Evolutionary conservation across 2,329 filamentous ascomycete species (phyloP).

Genomic region (Pezicula rhizophila): DNA sequence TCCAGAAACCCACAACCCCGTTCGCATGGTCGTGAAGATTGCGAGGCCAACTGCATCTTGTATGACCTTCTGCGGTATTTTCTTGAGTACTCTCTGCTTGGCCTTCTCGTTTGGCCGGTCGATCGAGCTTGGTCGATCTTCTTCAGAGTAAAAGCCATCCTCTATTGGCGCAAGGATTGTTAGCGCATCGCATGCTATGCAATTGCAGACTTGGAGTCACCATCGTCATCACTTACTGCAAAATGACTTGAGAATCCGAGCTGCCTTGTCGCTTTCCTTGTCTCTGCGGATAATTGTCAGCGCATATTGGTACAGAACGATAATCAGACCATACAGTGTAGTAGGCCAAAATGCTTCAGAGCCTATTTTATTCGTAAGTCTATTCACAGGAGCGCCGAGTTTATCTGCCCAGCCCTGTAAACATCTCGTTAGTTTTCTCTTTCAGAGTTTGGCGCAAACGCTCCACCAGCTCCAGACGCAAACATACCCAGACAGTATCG

Average conservation of each 20-base stretch:
- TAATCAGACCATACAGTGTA: conserved; percentile 40
- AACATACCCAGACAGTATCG: conserved; percentile 62
- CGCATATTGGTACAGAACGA: neutral
- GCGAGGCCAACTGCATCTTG: conserved; percentile 84
- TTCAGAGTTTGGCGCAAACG: neutral
- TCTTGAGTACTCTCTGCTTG: conserved; percentile 63
- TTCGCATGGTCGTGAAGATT: conserved; percentile 94
- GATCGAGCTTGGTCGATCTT: conserved; percentile 28
- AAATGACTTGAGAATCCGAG: conserved; percentile 82
- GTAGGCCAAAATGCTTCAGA: conserved; percentile 81
- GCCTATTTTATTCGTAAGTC: conserved; percentile 73
- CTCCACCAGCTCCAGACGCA: neutral
- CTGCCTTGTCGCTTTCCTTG: conserved; percentile 86
- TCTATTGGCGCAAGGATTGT: conserved; percentile 30
- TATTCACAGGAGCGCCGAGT: conserved; percentile 68
- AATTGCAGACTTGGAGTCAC: neutral
- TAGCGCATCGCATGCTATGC: conserved; percentile 8
- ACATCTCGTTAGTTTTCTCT: conserved; percentile 23
- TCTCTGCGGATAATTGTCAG: conserved; percentile 37
- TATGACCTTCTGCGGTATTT: conserved; percentile 81
- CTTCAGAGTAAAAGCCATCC: conserved; percentile 63
- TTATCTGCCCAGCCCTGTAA: conserved; percentile 6
- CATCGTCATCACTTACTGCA: conserved; percentile 59
- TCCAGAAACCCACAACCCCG: conserved; percentile 84
- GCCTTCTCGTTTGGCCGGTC: conserved; percentile 34